A percentile compares a stretch with the other conserved stretches of the same genome.
phyloP scores from a whole-genome alignment of 192 early-diverging fungal species.

The Fimicolochytrium jonesii region DNA sequence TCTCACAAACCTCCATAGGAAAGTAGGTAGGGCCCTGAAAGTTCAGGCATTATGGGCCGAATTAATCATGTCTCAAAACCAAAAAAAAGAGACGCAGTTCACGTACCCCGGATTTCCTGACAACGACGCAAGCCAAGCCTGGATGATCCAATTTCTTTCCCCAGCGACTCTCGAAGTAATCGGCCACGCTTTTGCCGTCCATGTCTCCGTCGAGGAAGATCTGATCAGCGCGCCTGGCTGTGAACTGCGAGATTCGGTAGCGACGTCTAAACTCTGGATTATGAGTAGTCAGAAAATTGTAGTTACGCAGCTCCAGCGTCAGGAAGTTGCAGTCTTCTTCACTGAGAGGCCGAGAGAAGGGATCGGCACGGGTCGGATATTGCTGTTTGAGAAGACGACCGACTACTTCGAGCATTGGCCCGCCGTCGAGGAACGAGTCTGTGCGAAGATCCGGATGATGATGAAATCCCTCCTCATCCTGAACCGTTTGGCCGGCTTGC shows the following conservation, averaged over 20 bases:
- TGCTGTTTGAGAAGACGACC: neutral
- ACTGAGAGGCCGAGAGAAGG: neutral
- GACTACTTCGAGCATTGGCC: neutral
- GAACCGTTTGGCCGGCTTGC: too few species aligned
- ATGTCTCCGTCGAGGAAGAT: neutral
- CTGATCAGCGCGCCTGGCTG: neutral
- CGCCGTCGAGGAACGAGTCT: too few species aligned
- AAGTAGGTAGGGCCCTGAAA: conserved; percentile 12
- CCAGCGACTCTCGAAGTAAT: conserved; percentile 8
- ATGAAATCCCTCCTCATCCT: too few species aligned
- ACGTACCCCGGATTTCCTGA: conserved; percentile 6
- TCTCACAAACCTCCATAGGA: conserved; percentile 17
- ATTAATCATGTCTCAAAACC: too few species aligned
- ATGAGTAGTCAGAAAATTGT: neutral
- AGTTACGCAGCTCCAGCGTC: conserved; percentile 14
- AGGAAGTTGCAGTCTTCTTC: conserved; percentile 10
- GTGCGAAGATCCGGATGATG: too few species aligned
- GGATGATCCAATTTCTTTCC: neutral
- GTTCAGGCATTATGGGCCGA: too few species aligned
- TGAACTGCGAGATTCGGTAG: neutral
- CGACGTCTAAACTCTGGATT: conserved; percentile 8
- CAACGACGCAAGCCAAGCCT: conserved; percentile 1
- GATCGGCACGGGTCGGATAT: neutral
- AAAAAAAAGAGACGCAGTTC: too few species aligned
- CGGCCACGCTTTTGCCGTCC: neutral